Base-by-base conservation (phyloP, 2,329 filamentous ascomycete genomes). In the Trichoderma citrinoviride region DNA sequence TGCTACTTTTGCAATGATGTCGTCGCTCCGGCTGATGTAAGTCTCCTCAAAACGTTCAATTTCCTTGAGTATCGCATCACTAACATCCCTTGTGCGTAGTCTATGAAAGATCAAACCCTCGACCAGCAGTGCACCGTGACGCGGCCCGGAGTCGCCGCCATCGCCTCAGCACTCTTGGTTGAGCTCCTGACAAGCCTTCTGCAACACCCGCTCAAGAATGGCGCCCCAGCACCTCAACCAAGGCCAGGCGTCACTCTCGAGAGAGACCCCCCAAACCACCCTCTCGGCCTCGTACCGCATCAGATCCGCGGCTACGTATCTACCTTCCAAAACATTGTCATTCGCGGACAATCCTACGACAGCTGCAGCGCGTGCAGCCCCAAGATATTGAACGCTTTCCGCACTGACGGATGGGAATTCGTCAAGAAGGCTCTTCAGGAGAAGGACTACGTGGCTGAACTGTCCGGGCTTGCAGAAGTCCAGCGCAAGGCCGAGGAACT, bases 1-100 rank as follows among this genome's bases (percentile, higher is more conserved):
- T 99, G 95, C 78, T 99, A 99, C 76, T 99, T 98, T 77, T 99
- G 95, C 79, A 98, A 96, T 72, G 95, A 99, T 75, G 94, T 99
- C 27, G 94, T 98, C 56, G 92, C 94, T 7, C 95, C 95, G 23
- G 90, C 90, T 67, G 92, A 98, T 79, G 93, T 96, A 80, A 87
- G 90, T 84, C 41, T 47, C 15, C 15, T 3, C n/a, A 2, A 37
- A 7, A 14, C 7, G 12, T 50, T 7, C 7, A 7, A 14, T 0
- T 19, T 25, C n/a, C 25, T 3, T 21, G 3, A 1, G 0, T 46
- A 15, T 25, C n/a, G 23, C 1, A 7, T 52, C 27, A 14, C 60
- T 62, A 27, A 62, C 55, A 37, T 6, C 33, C 2, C 19, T 60
- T 6, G 23, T 15, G n/a, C 19, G 55, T 72, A 96, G 91, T 97